phyloP scores from a whole-genome alignment of 75 land plant genomes.

The Ceratopteris richardii region DNA sequence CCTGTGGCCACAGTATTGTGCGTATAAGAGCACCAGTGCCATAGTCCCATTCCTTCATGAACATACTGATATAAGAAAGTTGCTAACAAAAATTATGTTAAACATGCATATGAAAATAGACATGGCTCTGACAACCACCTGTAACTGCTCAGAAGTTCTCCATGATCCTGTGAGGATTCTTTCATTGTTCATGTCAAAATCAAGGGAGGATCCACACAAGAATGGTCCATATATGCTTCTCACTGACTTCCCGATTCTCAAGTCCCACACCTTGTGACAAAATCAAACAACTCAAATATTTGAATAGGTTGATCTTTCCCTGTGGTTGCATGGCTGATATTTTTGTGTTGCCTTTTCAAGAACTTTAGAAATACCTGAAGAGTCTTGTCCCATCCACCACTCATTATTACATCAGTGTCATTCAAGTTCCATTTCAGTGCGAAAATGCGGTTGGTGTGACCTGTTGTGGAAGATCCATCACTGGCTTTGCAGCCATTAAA shows the following conservation, averaged over 20 bases:
- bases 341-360: background rate
- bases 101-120: background rate
- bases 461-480: slow-evolving; percentile 21
- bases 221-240: slow-evolving; percentile 31
- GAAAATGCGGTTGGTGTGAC: slow-evolving; percentile 28
- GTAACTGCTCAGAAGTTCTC: slow-evolving; percentile 19
- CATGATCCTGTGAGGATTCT: slow-evolving; percentile 27
- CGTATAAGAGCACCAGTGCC: slow-evolving; percentile 22
- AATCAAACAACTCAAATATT: background rate
- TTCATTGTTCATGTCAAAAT: slow-evolving; percentile 3
- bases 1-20: slow-evolving; percentile 10
- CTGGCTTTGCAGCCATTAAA: slow-evolving; percentile 1
- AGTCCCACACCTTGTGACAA: slow-evolving; percentile 27
- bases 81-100: background rate
- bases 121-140: slow-evolving; percentile 5
- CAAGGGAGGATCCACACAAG: slow-evolving; percentile 29
- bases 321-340: background rate
- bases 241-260: slow-evolving; percentile 21
- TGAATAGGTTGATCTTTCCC: too few relatives aligned
- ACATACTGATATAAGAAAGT: background rate
- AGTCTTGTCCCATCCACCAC: slow-evolving; percentile 38
- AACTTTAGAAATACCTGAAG: slow-evolving; percentile 13
- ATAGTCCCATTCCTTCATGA: slow-evolving; percentile 34
- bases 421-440: slow-evolving; percentile 28
- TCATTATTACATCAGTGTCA: slow-evolving; percentile 13